Percentiles rank a stretch among this genome's conserved stretches.
Conservation (phyloP, 2,329 filamentous ascomycete species). For the Scedosporium apiospermum region DNA sequence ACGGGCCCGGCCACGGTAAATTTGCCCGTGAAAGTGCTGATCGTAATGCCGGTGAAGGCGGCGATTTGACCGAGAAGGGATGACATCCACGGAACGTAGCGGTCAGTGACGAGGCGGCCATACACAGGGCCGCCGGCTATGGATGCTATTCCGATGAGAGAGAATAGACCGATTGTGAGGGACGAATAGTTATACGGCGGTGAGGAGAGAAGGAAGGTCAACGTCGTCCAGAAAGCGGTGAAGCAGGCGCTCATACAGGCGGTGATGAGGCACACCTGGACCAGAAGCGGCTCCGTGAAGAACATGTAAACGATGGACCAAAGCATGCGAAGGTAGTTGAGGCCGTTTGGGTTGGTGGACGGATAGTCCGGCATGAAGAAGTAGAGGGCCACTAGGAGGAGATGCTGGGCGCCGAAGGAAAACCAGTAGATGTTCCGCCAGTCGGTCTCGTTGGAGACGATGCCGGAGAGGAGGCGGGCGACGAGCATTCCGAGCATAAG, state of each 20-base stretch:
- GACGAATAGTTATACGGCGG: conserved; percentile 60
- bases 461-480: conserved; percentile 65
- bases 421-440: conserved; percentile 79
- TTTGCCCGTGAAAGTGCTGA: conserved; percentile 61
- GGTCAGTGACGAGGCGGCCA: conserved; percentile 60
- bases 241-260: conserved; percentile 48
- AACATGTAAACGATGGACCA: conserved; percentile 56
- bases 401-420: conserved; percentile 59
- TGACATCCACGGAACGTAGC: conserved; percentile 57
- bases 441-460: conserved; percentile 61
- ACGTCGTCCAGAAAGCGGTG: conserved; percentile 50
- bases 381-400: conserved; percentile 57
- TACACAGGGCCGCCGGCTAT: conserved; percentile 62
- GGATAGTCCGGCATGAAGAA: conserved; percentile 76
- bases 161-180: conserved; percentile 66
- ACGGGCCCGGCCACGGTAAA: conserved; percentile 62
- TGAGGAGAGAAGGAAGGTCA: conserved; percentile 69
- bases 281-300: conserved; percentile 54
- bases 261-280: conserved; percentile 59
- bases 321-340: conserved; percentile 58
- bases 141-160: conserved; percentile 62
- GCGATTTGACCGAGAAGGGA: conserved; percentile 53
- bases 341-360: conserved; percentile 54
- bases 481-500: conserved; percentile 67
- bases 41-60: conserved; percentile 48